These are phyloP conservation scores for Taphrina flavorubra DNA, from an alignment of 1,139 yeast genomes.

Conservation along the genomic window DNA sequence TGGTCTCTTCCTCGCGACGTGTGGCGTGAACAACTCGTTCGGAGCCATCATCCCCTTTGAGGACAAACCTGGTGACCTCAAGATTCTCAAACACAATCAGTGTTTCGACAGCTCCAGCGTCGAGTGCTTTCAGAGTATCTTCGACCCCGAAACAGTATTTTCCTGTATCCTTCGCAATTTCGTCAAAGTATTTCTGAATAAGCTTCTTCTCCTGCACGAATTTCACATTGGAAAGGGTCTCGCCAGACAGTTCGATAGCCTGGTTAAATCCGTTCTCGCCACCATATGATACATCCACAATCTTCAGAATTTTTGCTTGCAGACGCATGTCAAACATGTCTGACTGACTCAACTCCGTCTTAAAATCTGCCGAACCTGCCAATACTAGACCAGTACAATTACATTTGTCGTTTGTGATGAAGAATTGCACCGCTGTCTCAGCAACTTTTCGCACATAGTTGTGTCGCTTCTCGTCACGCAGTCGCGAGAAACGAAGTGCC, in stretches of 20 bases:
- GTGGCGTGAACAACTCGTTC: conserved; percentile 75
- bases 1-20: conserved; percentile 57
- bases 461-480: conserved; percentile 98
- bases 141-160: conserved; percentile 94
- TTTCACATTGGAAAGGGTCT: conserved; percentile 93
- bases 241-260: conserved; percentile 96
- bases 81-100: conserved; percentile 91
- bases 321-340: conserved; percentile 91
- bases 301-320: conserved; percentile 82
- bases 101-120: conserved; percentile 92
- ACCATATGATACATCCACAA: conserved; percentile 97
- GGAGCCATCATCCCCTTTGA: conserved; percentile 81
- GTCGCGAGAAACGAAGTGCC: conserved; percentile 96
- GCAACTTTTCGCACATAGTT: conserved; percentile 97
- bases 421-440: conserved; percentile 96
- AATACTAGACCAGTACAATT: conserved; percentile 91
- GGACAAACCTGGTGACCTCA: conserved; percentile 79
- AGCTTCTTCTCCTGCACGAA: conserved; percentile 98
- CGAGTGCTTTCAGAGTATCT: conserved; percentile 93
- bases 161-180: conserved; percentile 95
- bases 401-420: conserved; percentile 88
- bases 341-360: conserved; percentile 87
- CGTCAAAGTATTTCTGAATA: conserved; percentile 88
- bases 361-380: conserved; percentile 99
- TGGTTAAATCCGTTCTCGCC: conserved; percentile 99